phyloP scores from a whole-genome alignment of 441 rosid genomes.

The Bruguiera hainesii region DNA sequence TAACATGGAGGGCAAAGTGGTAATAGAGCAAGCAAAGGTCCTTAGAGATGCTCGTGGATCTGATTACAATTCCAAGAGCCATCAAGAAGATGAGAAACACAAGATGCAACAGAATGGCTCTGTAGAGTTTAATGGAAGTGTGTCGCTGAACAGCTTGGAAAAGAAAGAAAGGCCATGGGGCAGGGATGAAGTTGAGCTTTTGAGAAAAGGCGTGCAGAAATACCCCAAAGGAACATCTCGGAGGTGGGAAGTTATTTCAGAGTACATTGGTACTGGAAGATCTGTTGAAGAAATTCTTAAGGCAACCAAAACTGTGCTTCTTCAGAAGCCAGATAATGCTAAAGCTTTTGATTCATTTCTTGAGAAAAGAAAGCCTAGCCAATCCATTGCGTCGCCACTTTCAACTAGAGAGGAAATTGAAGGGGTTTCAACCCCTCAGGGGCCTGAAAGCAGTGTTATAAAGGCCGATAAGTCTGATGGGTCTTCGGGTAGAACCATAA shows the following conservation, averaged over 20 bases:
- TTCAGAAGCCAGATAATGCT: slow-evolving; percentile 86
- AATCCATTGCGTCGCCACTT: slow-evolving; percentile 76
- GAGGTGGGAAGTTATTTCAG: slow-evolving; percentile 97
- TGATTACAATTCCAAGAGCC: slow-evolving; percentile 32
- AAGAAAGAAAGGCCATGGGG: slow-evolving; percentile 87
- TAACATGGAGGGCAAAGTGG: slow-evolving; percentile 61
- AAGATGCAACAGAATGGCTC: slow-evolving; percentile 53
- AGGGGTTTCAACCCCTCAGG: slow-evolving; percentile 32
- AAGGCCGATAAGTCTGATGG: slow-evolving; percentile 38
- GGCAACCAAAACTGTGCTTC: slow-evolving; percentile 95
- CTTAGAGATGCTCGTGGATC: slow-evolving; percentile 49
- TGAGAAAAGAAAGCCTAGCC: slow-evolving; percentile 88
- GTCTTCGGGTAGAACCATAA: slow-evolving; percentile 30
- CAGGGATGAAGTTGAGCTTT: slow-evolving; percentile 86
- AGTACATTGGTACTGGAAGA: slow-evolving; percentile 85
- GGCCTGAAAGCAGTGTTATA: slow-evolving; percentile 23
- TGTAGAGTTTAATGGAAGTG: slow-evolving; percentile 41
- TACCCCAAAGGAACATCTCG: slow-evolving; percentile 92
- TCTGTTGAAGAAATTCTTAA: slow-evolving; percentile 90
- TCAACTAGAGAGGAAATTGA: slow-evolving; percentile 74
- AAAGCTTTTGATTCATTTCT: slow-evolving; percentile 97
- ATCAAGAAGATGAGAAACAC: slow-evolving; percentile 41
- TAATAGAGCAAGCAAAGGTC: slow-evolving; percentile 49
- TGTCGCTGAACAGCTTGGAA: slow-evolving; percentile 33
- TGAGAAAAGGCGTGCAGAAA: slow-evolving; percentile 86